phyloP scores from a whole-genome alignment of 2,329 filamentous ascomycete species.

The Aspergillus versicolor region DNA sequence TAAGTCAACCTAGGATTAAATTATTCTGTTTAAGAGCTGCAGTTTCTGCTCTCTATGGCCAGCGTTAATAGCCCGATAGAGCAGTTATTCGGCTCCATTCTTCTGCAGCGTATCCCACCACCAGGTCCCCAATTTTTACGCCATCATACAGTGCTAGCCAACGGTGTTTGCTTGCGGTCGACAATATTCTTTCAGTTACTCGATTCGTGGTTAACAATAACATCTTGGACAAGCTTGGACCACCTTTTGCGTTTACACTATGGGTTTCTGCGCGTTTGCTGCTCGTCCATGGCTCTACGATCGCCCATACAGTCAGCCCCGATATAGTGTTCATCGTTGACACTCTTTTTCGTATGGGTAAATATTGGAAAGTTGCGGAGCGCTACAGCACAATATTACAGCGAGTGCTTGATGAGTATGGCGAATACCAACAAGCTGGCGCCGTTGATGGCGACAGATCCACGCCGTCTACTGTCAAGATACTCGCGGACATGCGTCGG shows the following conservation, averaged over 20 bases:
- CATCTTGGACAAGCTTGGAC: slow-evolving; percentile 77
- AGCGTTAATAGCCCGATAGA: slow-evolving; percentile 36
- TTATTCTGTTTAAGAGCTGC: neutral
- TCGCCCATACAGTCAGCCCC: slow-evolving; percentile 77
- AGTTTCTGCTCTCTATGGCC: neutral
- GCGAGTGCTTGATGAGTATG: slow-evolving; percentile 81
- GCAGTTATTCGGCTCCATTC: slow-evolving; percentile 88
- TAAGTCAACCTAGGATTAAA: slow-evolving; percentile 37
- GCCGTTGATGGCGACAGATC: slow-evolving; percentile 66
- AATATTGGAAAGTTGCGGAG: slow-evolving; percentile 80
- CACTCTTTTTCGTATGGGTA: slow-evolving; percentile 75
- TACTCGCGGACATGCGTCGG: slow-evolving; percentile 85
- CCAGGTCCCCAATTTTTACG: slow-evolving; percentile 82
- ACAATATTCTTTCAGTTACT: slow-evolving; percentile 75
- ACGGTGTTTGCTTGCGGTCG: slow-evolving; percentile 77
- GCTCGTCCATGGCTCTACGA: slow-evolving; percentile 86
- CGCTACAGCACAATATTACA: slow-evolving; percentile 78
- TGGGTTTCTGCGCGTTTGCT: slow-evolving; percentile 88
- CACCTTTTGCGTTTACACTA: slow-evolving; percentile 86
- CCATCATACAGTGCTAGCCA: slow-evolving; percentile 84
- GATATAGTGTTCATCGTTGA: slow-evolving; percentile 81
- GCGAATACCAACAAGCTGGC: slow-evolving; percentile 66
- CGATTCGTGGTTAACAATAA: slow-evolving; percentile 74
- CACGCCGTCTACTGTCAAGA: slow-evolving; percentile 79
- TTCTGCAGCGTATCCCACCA: slow-evolving; percentile 88